Base-by-base conservation (phyloP, 306 rosid genomes). In the Citrullus colocynthis region DNA sequence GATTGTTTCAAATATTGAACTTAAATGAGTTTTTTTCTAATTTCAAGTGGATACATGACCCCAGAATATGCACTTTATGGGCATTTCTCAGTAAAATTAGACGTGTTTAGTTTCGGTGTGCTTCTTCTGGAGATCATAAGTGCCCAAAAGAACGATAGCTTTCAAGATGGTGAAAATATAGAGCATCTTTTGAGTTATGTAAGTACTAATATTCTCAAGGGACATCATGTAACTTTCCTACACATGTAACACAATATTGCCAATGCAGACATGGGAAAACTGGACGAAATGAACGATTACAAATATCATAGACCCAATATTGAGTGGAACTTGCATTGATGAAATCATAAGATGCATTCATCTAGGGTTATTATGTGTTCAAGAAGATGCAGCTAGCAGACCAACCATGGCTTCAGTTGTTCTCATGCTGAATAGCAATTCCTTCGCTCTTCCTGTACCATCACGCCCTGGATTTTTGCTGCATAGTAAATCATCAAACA, bases 1-100 rank as follows among this genome's bases (percentile, higher is more conserved):
- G 16, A 9, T 1, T 17, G 30, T n/a, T 4, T 44, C 48, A 69
- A n/a, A n/a, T 21, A 69, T 48, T 78, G 37, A 41, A 24, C 48
- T 76, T 41, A 37, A 18, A 44, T 0, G 48, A 58, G 12, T 30
- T 34, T 52, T 7, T 75, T 24, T 44, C 1, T 24, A 24, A 28
- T 72, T 28, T 28, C 6, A 48, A 75, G 78, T 10, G 78, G 78
- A 18, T 75, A 75, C 9, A 75, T 75, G 78, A 66, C 78, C 7
- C 78, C 66, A 1, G 63, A 75, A 20, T 75, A 75, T 15, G 66
- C 34, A 9, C 2, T 36, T 7, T 57, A 37, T 11, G 78, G 78
- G 0, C 66, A 75, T 54, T 75, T 75, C 10, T 75, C 52, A 30
- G 61, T 73, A 24, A 73, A 51, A 51, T 49, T 30, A 51, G 77